These are phyloP conservation scores for Daedaleopsis nitida DNA, from an alignment of 768 basidiomycete genomes.

Conservation along the genomic window DNA sequence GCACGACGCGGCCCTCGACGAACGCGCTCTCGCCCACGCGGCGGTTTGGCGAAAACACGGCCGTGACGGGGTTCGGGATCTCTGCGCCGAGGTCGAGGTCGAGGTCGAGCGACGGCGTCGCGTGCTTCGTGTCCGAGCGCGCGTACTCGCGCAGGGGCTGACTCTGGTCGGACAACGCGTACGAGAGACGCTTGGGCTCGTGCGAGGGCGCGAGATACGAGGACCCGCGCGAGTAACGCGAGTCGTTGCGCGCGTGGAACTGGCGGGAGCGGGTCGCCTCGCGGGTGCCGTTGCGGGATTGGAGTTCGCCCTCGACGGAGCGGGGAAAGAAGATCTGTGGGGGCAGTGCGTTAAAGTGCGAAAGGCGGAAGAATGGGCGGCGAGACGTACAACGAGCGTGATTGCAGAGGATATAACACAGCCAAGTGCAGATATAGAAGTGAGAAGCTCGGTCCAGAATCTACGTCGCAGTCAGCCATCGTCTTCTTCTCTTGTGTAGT, in stretches of 20 bases:
- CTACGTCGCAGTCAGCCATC: slow-evolving; percentile 9
- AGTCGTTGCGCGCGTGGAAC: slow-evolving; percentile 10
- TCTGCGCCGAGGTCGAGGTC: neutral
- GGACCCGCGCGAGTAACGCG: slow-evolving; percentile 15
- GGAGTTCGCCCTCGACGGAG: slow-evolving; percentile 40
- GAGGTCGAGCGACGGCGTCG: neutral
- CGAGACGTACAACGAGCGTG: slow-evolving; percentile 61
- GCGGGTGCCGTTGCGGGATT: slow-evolving; percentile 23
- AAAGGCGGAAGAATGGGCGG: slow-evolving; percentile 1
- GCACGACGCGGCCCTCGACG: slow-evolving; percentile 23
- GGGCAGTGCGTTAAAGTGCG: neutral
- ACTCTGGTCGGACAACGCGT: neutral
- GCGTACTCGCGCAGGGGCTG: neutral
- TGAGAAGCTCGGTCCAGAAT: slow-evolving; percentile 55
- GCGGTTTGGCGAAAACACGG: slow-evolving; percentile 30
- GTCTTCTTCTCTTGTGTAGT: neutral
- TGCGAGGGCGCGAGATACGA: slow-evolving; percentile 5
- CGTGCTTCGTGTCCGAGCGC: neutral
- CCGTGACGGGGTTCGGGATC: neutral
- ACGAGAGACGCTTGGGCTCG: slow-evolving; percentile 11
- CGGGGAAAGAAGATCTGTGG: slow-evolving; percentile 83
- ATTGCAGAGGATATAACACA: slow-evolving; percentile 68
- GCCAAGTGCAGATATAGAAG: slow-evolving; percentile 59
- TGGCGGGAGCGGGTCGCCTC: slow-evolving; percentile 21
- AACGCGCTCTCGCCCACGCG: slow-evolving; percentile 24